Base-by-base conservation (phyloP, 495 filamentous ascomycete species). In the Hypoxylon fragiforme region DNA sequence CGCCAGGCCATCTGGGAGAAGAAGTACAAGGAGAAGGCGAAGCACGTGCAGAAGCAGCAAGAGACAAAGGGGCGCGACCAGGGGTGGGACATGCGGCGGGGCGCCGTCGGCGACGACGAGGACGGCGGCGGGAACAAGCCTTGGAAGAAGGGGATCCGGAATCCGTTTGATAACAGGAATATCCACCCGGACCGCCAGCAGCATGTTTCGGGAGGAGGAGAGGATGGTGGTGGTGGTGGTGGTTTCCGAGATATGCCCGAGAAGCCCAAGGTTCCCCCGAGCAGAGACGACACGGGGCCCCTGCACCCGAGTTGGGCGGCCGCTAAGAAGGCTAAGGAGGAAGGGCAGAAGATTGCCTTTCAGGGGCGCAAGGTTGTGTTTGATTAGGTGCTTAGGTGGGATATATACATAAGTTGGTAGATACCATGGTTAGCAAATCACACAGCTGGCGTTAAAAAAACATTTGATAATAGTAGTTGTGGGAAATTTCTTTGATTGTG, bases 281-380 rank as follows among this genome's bases (percentile, higher is more conserved):
- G 78, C 60, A 73, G 80, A 44, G 78, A 85, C 59, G 88, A 86
- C 66, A 76, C 66, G 1, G 82, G 83, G 0, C 63, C 85, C 5
- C 67, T 97, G 61, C 94, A 98, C 82, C 94, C 94, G 7, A 92
- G 87, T 44, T 98, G 94, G 94, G 87, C 90, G 70, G 94, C 94
- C 5, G 89, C 86, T 35, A 88, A 84, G 76, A 86, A 85, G 73
- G 86, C 84, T 12, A 97, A 97, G 71, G 89, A 91, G 71, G 77
- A 68, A 60, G 81, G 80, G 58, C 69, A 77, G 58, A 76, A 71
- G 16, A 81, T 82, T 30, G 74, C 79, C 7, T 96, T 94, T 59
- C 70, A 86, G 66, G 95, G 94, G 35, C 94, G 86, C 80, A 97
- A 96, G 77, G 84, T 96, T 42, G 81, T 82, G 0, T 98, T 98